phyloP scores from a whole-genome alignment of 2,329 filamentous ascomycete genomes.

The Daldinia sp. region DNA sequence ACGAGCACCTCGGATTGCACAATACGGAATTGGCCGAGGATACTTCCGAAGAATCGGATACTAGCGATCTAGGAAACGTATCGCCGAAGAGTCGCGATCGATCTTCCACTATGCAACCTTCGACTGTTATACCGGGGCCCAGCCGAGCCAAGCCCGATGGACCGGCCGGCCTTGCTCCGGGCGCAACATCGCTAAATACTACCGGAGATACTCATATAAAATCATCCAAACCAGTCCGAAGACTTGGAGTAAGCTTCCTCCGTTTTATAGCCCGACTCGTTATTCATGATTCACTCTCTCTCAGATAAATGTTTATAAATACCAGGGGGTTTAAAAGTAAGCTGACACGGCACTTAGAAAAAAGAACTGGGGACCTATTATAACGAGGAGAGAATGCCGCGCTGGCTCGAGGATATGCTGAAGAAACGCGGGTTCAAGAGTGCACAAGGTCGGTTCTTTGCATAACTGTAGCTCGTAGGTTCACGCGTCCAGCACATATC shows the following conservation, averaged over 20 bases:
- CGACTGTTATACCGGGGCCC: neutral
- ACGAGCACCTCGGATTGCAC: constrained; percentile 68
- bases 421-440: constrained; percentile 65
- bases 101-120: neutral
- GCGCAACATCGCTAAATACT: neutral
- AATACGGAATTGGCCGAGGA: constrained; percentile 53
- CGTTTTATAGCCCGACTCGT: neutral
- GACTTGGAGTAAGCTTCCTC: constrained; percentile 46
- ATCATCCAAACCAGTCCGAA: constrained; percentile 38
- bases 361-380: constrained; percentile 76
- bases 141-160: neutral
- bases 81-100: constrained; percentile 1
- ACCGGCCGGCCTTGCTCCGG: neutral
- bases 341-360: constrained; percentile 50
- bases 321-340: neutral
- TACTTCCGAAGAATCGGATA: neutral
- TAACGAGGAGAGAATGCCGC: constrained; percentile 77
- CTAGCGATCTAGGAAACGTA: neutral
- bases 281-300: neutral
- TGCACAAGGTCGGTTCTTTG: constrained; percentile 57
- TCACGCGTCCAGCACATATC: neutral
- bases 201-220: neutral
- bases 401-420: constrained; percentile 70
- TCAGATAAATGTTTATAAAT: neutral
- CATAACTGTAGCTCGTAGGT: neutral